A percentile compares a stretch with the other conserved stretches of the same genome.
phyloP scores from a whole-genome alignment of 129 eudicot genomes.

The Saussurea involucrata region DNA sequence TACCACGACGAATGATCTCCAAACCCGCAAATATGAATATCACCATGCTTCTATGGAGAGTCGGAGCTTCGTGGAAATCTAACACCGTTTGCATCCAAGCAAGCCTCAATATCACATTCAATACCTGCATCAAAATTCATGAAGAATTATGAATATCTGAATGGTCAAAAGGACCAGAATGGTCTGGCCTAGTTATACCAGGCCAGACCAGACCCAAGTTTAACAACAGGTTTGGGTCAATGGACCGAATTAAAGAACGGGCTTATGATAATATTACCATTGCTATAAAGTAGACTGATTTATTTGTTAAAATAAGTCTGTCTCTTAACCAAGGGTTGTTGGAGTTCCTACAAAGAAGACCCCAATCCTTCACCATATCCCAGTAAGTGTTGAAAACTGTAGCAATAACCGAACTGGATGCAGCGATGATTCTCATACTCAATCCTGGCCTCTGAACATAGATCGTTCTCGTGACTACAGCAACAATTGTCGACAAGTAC shows the following conservation, averaged over 20 bases:
- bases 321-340: slow-evolving; percentile 44
- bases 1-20: slow-evolving; percentile 39
- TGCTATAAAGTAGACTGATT: slow-evolving; percentile 32
- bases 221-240: not conserved
- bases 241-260: not conserved
- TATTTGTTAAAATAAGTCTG: slow-evolving; percentile 28
- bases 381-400: slow-evolving; percentile 29
- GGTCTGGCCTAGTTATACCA: not conserved
- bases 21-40: slow-evolving; percentile 20
- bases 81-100: slow-evolving; percentile 44
- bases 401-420: slow-evolving; percentile 31
- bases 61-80: slow-evolving; percentile 27
- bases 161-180: not conserved
- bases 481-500: slow-evolving; percentile 41
- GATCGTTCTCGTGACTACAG: slow-evolving; percentile 36
- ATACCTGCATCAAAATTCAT: slow-evolving; percentile 20
- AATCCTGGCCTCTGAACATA: slow-evolving; percentile 26
- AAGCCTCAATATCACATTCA: slow-evolving; percentile 35
- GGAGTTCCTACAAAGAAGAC: slow-evolving; percentile 34
- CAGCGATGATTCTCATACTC: slow-evolving; percentile 30
- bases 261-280: slow-evolving; percentile 24
- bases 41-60: slow-evolving; percentile 22
- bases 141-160: not conserved
- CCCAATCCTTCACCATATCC: slow-evolving; percentile 42
- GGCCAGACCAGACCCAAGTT: not conserved